Conservation (phyloP, 139 green algal species). For the Picocystis salinarum region DNA sequence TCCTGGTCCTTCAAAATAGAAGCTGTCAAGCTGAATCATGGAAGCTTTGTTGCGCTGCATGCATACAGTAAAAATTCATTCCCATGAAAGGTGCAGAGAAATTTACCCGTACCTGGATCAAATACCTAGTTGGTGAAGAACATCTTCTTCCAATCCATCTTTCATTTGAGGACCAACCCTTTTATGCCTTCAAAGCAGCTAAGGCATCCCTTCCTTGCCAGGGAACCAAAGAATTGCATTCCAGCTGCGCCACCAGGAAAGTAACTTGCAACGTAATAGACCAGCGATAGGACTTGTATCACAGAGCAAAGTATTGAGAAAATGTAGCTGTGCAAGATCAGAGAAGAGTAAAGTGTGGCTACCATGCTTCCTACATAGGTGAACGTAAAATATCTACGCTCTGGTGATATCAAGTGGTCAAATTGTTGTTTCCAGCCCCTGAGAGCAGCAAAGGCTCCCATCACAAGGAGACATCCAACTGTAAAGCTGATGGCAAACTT, state of each 20-base stretch:
- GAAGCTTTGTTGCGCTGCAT: no score
- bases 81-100: no score
- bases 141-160: no score
- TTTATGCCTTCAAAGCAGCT: no score
- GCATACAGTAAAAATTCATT: no score
- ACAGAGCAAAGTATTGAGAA: slow-evolving; percentile 54
- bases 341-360: slow-evolving; percentile 59
- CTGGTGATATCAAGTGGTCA: slow-evolving; percentile 55
- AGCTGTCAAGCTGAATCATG: no score
- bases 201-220: slow-evolving; percentile 7
- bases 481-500: slow-evolving; percentile 89
- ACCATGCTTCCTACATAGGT: slow-evolving; percentile 59
- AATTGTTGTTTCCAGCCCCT: slow-evolving; percentile 61
- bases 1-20: no score
- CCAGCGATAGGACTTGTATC: slow-evolving; percentile 57
- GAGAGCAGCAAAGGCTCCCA: slow-evolving; percentile 56
- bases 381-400: slow-evolving; percentile 61
- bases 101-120: no score
- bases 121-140: no score
- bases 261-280: slow-evolving; percentile 81
- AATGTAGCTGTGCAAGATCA: slow-evolving; percentile 75
- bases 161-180: no score
- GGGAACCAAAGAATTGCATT: slow-evolving; percentile 32
- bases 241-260: slow-evolving; percentile 67
- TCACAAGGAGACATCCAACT: slow-evolving; percentile 52